Evolutionary conservation across 2,329 filamentous ascomycete species (phyloP), one percentile per base, ranked within the genome.

Genomic region (Sclerotinia spermophila): DNA sequence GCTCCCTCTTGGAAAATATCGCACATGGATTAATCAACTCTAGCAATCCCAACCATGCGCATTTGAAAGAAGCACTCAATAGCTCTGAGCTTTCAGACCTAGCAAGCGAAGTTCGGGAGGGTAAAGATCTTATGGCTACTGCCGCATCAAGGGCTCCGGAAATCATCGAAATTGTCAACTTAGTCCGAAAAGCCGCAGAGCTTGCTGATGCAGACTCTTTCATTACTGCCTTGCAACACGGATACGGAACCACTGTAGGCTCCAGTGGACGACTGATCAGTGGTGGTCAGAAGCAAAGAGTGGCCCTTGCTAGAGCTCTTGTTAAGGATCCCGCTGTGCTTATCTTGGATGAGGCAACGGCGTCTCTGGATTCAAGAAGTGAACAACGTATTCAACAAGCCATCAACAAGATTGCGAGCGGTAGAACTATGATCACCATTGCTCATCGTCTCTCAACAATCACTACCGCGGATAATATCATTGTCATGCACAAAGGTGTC

Each of bases 351-450:
- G 88, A 90, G 75, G 87, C 87, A 5, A 90, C 87, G 3, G 83
- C 86, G 0, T 84, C 87, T 1, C 79, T 97, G 30, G 94, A 97
- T 79, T 93, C 92, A 0, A 92, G 94, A 74, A 97, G 93, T 0
- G 94, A 97, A 80, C 91, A 96, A 79, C 91, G 94, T 78, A 97
- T 97, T 72, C 94, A 97, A 80, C 87, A 90, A 68, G 93, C 94
- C 35, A 87, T 98, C 40, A 89, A 91, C 69, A 92, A 87, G 24
- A 88, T 97, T 64, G 91, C 92, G 17, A 85, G 90, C 74, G 93
- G 93, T 61, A 91, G 95, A 59, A 98, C 95, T 0, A 89, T 97
- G 82, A 87, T 98, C 72, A 93, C 97, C 58, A 97, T 98, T 53
- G 62, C 62, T 53, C 93, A 97, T 81, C 90, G 93, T 67, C 83